phyloP scores from a whole-genome alignment of 2,329 filamentous ascomycete genomes.

The Plectosphaerella sp. region DNA sequence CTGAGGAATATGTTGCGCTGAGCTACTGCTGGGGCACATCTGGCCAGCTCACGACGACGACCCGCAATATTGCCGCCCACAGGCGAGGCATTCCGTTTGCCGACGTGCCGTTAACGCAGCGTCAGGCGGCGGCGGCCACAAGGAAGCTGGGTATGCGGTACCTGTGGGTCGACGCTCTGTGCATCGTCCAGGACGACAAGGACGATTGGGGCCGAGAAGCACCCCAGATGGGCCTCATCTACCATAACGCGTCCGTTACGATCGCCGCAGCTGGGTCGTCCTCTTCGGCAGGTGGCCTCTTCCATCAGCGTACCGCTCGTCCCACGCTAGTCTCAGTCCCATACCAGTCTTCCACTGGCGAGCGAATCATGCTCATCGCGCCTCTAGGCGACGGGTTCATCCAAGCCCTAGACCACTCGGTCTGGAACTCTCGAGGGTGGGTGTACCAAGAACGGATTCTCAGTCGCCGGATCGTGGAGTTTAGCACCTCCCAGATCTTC shows the following conservation, averaged over 20 bases:
- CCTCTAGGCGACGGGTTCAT: no score
- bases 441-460: slow-evolving; percentile 10
- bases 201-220: not conserved
- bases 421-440: slow-evolving; percentile 3
- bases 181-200: slow-evolving; percentile 12
- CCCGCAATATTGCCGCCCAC: not conserved
- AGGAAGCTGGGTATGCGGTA: slow-evolving; percentile 8
- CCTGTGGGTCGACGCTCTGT: slow-evolving; percentile 15
- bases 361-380: no score
- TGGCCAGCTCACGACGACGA: slow-evolving; percentile 1
- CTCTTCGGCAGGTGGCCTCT: no score
- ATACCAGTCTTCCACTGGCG: no score
- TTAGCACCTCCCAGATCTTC: not conserved
- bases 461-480: slow-evolving; percentile 6
- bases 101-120: not conserved
- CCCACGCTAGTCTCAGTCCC: no score
- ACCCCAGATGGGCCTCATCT: not conserved
- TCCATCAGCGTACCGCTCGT: no score
- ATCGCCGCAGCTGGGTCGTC: not conserved
- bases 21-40: slow-evolving; percentile 14
- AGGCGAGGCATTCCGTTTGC: not conserved
- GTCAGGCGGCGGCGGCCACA: slow-evolving; percentile 7
- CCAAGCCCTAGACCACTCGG: no score
- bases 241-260: not conserved
- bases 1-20: slow-evolving; percentile 7